Evolutionary conservation across 192 early-diverging fungal genomes (phyloP).

Genomic region (Haplosporangium gracile): DNA sequence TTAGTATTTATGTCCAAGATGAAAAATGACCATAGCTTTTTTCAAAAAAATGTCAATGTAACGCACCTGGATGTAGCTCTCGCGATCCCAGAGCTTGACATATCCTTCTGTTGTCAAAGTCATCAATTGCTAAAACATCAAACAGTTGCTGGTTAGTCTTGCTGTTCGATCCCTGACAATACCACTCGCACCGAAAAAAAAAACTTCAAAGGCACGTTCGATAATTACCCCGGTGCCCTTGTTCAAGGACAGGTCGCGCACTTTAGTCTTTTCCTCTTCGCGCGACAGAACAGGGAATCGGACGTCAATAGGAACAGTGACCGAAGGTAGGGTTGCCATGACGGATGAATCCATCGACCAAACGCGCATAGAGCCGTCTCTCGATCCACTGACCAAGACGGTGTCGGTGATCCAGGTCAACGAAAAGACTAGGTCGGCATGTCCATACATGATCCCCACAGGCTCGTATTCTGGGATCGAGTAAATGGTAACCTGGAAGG

Average conservation of each 20-base stretch:
- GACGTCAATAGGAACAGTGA: constrained; percentile 40
- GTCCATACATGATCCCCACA: constrained; percentile 69
- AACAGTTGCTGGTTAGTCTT: background rate
- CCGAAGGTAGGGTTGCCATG: constrained; percentile 25
- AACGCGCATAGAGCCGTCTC: constrained; percentile 68
- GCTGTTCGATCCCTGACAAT: background rate
- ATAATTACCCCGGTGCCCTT: constrained; percentile 35
- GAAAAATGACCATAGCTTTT: background rate
- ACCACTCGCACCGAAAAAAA: background rate
- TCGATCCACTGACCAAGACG: constrained; percentile 70
- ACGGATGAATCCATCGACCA: constrained; percentile 61
- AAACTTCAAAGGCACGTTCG: background rate
- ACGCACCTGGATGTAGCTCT: constrained; percentile 31
- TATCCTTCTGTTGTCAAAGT: constrained; percentile 72
- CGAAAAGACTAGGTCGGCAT: constrained; percentile 76
- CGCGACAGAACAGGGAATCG: constrained; percentile 40
- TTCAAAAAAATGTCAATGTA: background rate
- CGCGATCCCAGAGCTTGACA: constrained; percentile 75
- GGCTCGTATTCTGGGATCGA: constrained; percentile 70
- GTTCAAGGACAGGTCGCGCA: constrained; percentile 70
- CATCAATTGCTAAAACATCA: constrained; percentile 46
- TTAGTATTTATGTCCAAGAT: background rate
- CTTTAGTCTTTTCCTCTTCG: constrained; percentile 60
- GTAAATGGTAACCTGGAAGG: constrained; percentile 72
- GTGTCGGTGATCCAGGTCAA: constrained; percentile 71